Conservation (phyloP, 345 rosid genomes). For the Citrus medica region DNA sequence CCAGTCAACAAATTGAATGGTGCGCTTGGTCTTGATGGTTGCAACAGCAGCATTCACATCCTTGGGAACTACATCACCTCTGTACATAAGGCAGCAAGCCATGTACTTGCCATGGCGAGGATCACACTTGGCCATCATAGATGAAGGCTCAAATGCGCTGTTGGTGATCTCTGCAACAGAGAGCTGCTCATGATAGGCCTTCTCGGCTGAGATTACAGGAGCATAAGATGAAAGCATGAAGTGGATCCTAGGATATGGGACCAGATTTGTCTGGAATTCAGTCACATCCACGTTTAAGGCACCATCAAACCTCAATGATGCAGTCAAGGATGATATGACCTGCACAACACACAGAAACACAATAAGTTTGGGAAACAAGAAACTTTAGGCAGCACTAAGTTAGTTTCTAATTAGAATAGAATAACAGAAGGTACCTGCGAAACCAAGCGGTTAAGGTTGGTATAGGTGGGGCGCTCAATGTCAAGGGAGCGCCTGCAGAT, state of each 20-base stretch:
- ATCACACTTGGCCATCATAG: slow-evolving; percentile 61
- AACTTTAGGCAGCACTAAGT: not conserved
- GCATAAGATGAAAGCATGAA: slow-evolving; percentile 55
- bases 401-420: not conserved
- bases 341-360: not conserved
- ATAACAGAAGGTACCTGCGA: slow-evolving; percentile 30
- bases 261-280: slow-evolving; percentile 52
- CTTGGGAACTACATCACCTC: slow-evolving; percentile 49
- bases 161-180: slow-evolving; percentile 56
- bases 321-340: slow-evolving; percentile 48
- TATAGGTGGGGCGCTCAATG: slow-evolving; percentile 47
- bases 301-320: slow-evolving; percentile 47
- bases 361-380: not conserved
- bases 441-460: slow-evolving; percentile 45
- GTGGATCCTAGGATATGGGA: slow-evolving; percentile 50
- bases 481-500: slow-evolving; percentile 45
- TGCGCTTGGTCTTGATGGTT: slow-evolving; percentile 45
- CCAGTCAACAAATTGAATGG: slow-evolving; percentile 47
- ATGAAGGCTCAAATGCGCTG: slow-evolving; percentile 53
- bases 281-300: slow-evolving; percentile 51
- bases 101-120: slow-evolving; percentile 55
- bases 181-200: slow-evolving; percentile 45
- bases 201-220: slow-evolving; percentile 49
- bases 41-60: slow-evolving; percentile 45
- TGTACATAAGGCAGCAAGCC: slow-evolving; percentile 49